Base-by-base conservation (phyloP, 2,329 filamentous ascomycete genomes). In the Fusarium keratoplasticum region DNA sequence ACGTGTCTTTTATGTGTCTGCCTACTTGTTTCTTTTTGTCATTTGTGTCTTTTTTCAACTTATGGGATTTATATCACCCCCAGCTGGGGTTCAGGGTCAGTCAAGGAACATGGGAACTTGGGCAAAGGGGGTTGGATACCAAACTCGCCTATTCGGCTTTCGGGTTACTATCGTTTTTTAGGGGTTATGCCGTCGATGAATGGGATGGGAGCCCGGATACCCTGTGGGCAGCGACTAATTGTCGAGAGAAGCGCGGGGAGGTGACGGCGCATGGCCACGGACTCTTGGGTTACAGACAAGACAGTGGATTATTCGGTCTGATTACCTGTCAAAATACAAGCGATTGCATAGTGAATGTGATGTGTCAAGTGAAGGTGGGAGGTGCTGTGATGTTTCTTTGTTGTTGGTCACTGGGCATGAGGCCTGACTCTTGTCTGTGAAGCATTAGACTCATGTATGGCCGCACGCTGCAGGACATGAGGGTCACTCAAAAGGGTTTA, bases 171-270 rank as follows among this genome's bases (percentile, higher is more conserved):
- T 76, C 55, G 52, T 75, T 74, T 74, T 69, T 74, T 69, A 50
- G 60, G 72, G 71, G 69, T 77, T 71, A 78, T 68, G 71, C 64
- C 65, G 67, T 78, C 66, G 72, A 78, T 78, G 76, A 78, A 74
- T 76, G 64, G 47, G 47, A 54, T 54, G 47, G 70, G 76, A 68
- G 73, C 73, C 67, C 60, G 67, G 74, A 78, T 78, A 78, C 76
- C 76, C 76, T 62, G 66, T 76, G 70, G 75, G 75, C 75, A 75
- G 72, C 72, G 75, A 71, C 75, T 78, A 74, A 77, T 77, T 70
- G 75, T 76, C 69, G 61, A 65, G 59, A 65, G 66, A 66, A 66
- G 67, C 55, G 42, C 42, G 42, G 42, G 66, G 66, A 77, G 58
- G 64, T 62, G 61, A 61, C 31, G 29, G 69, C 57, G 67, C 66